Evolutionary conservation across 2,329 filamentous ascomycete species (phyloP), one percentile per base, ranked within the genome.

Genomic region (Aspergillus aculeatus): DNA sequence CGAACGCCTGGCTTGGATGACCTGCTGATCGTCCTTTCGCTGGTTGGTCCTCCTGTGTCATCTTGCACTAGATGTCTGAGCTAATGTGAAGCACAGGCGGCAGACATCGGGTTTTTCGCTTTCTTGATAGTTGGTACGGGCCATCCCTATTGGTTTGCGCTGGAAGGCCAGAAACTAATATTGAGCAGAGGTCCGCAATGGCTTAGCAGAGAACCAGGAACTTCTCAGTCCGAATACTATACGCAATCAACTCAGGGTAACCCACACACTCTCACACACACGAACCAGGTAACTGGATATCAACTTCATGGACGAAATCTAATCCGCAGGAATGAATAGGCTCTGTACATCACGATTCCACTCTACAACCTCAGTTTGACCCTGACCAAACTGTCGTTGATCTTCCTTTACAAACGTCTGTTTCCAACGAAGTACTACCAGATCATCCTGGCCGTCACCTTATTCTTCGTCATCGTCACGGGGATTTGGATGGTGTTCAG

Each of bases 361-460:
- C 65, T 75, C 32, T 76, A 77, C 63, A 76, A 75, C 48, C 54
- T 72, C 21, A 62, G 66, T 5, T 60, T 77, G 4, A 64, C 69
- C 38, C 52, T 76, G 1, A 62, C 71, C 56, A 77, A 77, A 52
- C 48, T 71, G 14, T 76, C 74, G 4, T 66, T 71, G 26, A 49
- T 72, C 1, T 49, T 70, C n/a, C 65, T 76, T 41, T 75, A 69
- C 59, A 38, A 65, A 38, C 71, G 73, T 14, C 68, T 76, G 35
- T 76, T 76, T 56, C 60, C 63, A 2, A 47, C 56, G 0, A 64
- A 54, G 24, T n/a, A 9, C 16, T 70, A 72, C 44, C 61, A 64
- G 1, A 56, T 68, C 24, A n/a, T 59, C 9, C 63, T 64, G 14
- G 65, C 62, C 23, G 19, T 56, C 29, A 23, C 63, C 5, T 62